phyloP scores from a whole-genome alignment of 2,329 filamentous ascomycete genomes.

The Malbranchea zuffiana region DNA sequence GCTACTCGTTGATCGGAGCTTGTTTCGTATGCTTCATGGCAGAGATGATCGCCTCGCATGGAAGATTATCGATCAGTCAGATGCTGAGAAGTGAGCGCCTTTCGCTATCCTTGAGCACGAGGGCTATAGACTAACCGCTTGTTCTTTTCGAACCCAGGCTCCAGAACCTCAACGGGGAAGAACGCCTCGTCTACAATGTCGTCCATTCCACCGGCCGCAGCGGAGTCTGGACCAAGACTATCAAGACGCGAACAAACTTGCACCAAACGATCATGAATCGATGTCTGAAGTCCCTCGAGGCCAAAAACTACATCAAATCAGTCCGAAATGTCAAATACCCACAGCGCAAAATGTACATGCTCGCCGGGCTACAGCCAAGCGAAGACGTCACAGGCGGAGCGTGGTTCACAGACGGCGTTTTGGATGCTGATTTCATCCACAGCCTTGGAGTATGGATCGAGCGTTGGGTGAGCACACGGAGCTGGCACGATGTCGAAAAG shows the following conservation, averaged over 20 bases:
- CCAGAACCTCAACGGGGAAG: conserved; percentile 49
- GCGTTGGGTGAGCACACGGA: conserved; percentile 58
- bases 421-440: conserved; percentile 81
- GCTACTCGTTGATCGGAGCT: conserved; percentile 36
- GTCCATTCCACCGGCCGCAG: conserved; percentile 77
- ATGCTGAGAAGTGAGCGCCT: conserved; percentile 37
- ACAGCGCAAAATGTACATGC: conserved; percentile 92
- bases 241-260: conserved; percentile 69
- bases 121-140: conserved; percentile 11
- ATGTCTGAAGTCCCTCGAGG: conserved; percentile 71
- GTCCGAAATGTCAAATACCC: conserved; percentile 89
- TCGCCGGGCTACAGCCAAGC: conserved; percentile 68
- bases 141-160: conserved; percentile 21
- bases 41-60: conserved; percentile 36
- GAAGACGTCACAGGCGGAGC: conserved; percentile 87
- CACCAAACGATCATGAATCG: conserved; percentile 74
- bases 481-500: conserved; percentile 50
- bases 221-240: conserved; percentile 82
- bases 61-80: conserved; percentile 39
- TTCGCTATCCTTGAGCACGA: background rate
- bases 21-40: conserved; percentile 36
- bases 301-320: conserved; percentile 69
- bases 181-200: conserved; percentile 75
- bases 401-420: conserved; percentile 85
- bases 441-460: conserved; percentile 63